Conservation (phyloP, 129 eudicot genomes). For the Helianthus tuberosus region DNA sequence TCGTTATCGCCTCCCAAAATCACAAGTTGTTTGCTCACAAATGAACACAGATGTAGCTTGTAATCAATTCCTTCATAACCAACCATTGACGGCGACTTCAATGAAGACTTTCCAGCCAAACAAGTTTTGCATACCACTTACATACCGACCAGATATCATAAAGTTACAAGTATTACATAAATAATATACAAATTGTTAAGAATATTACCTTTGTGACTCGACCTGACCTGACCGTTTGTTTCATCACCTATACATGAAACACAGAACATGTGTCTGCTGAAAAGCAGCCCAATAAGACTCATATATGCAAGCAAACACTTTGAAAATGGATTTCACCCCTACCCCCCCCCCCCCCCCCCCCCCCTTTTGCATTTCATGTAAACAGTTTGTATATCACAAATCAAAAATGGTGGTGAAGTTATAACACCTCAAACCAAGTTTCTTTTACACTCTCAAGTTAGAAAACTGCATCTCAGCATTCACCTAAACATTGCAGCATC, state of each 20-base stretch:
- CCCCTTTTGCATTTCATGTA: constrained; percentile 47
- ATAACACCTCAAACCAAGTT: constrained; percentile 41
- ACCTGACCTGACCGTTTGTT: background rate
- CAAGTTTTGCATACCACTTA: background rate
- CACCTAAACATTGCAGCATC: constrained; percentile 42
- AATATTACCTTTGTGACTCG: background rate
- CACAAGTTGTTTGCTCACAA: background rate
- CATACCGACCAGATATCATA: background rate
- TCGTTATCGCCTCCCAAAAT: background rate
- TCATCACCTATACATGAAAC: background rate
- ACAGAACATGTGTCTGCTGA: background rate
- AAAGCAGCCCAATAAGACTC: constrained; percentile 4
- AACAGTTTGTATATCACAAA: constrained; percentile 54
- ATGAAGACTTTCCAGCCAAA: background rate
- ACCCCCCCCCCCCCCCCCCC: constrained; percentile 28
- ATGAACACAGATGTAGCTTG: too few species aligned
- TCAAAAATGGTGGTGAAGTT: constrained; percentile 48
- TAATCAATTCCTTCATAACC: too few species aligned
- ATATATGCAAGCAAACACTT: constrained; percentile 29
- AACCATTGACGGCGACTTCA: background rate
- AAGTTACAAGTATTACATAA: background rate
- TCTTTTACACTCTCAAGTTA: constrained; percentile 44
- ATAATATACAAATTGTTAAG: background rate
- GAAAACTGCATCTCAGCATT: constrained; percentile 18
- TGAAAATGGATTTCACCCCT: constrained; percentile 22